Evolutionary conservation across 345 rosid genomes (phyloP), one percentile per base, ranked within the genome.

Genomic region (Reutealis trisperma): DNA sequence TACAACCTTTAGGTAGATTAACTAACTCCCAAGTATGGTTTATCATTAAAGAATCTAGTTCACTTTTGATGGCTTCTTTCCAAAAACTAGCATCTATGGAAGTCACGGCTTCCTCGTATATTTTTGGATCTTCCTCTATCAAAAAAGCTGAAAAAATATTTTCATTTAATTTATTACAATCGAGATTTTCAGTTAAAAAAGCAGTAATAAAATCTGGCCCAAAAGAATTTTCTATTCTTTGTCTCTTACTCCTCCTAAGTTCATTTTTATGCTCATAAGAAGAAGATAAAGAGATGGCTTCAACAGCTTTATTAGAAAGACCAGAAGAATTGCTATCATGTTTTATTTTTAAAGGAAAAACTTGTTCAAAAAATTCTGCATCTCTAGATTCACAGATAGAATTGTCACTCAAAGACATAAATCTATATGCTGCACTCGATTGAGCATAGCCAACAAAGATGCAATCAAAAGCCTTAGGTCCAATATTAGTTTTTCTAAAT

Each of bases 11-110:
- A 22, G 60, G 51, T 0, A 41, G 3, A 0, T 65, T 25, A 1
- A 65, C 49, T 65, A 65, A 7, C 5, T 65, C 70, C 51, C 25
- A 37, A 6, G 47, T 66, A 18, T 66, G 15, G 12, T 66, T 58
- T n/a, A 1, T 7, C 75, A 58, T 58, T 1, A 37, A 16, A 15
- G 32, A 72, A 2, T 71, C 25, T 2, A 65, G 22, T 16, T 65
- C 51, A 12, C 72, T 69, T n/a, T 51, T 69, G 21, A 45, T 67
- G 6, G 55, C 57, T 8, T 70, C 74, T 71, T 71, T 71, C 51
- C 63, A 71, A 54, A 71, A 71, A 12, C 22, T 27, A 14, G 24
- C 64, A 30, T 71, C 25, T 16, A 57, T 12, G 0, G n/a, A 58
- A 3, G 12, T 57, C 10, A 37, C 2, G 8, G 51, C 52, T 18